Evolutionary conservation across 2,329 filamentous ascomycete species (phyloP).

Genomic region (Trichoderma polysporum): DNA sequence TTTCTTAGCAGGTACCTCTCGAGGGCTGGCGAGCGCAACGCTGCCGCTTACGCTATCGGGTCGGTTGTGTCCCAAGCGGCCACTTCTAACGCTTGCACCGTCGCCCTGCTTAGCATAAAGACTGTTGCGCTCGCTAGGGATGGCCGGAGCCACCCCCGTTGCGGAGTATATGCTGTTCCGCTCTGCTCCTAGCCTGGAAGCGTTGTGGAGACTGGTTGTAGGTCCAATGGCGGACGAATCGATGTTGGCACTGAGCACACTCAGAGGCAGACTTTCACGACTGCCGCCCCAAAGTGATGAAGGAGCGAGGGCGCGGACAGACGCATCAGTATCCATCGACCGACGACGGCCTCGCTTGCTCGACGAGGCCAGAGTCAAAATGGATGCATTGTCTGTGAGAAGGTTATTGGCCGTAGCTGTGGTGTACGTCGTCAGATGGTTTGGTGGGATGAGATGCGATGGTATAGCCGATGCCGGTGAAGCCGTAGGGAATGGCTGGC

Average conservation of each 20-base stretch:
- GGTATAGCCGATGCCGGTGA: slow-evolving; percentile 72
- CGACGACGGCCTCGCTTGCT: slow-evolving; percentile 74
- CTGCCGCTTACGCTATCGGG: slow-evolving; percentile 82
- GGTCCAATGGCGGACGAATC: slow-evolving; percentile 48
- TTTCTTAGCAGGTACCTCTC: slow-evolving; percentile 44
- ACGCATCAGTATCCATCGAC: slow-evolving; percentile 83
- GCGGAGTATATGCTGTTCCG: slow-evolving; percentile 81
- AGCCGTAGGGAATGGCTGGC: slow-evolving; percentile 62
- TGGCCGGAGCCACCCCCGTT: slow-evolving; percentile 63
- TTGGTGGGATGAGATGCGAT: slow-evolving; percentile 60
- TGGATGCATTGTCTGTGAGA: slow-evolving; percentile 81
- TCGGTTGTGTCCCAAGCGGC: slow-evolving; percentile 70
- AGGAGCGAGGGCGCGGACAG: slow-evolving; percentile 78
- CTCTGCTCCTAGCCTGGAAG: slow-evolving; percentile 51
- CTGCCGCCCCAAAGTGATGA: slow-evolving; percentile 80
- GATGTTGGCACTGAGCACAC: slow-evolving; percentile 71
- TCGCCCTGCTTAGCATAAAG: slow-evolving; percentile 72
- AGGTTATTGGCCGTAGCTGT: slow-evolving; percentile 80
- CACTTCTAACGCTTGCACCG: slow-evolving; percentile 75
- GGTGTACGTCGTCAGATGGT: slow-evolving; percentile 69
- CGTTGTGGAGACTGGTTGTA: slow-evolving; percentile 54
- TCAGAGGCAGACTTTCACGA: slow-evolving; percentile 75
- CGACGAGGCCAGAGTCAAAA: slow-evolving; percentile 79
- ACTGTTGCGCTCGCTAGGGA: slow-evolving; percentile 77
- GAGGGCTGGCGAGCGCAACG: slow-evolving; percentile 62